Percentiles rank a stretch among this genome's conserved stretches.
These are phyloP conservation scores for Starmerella gropengiesseri DNA, from an alignment of 805 yeast genomes.

Conservation along the genomic window DNA sequence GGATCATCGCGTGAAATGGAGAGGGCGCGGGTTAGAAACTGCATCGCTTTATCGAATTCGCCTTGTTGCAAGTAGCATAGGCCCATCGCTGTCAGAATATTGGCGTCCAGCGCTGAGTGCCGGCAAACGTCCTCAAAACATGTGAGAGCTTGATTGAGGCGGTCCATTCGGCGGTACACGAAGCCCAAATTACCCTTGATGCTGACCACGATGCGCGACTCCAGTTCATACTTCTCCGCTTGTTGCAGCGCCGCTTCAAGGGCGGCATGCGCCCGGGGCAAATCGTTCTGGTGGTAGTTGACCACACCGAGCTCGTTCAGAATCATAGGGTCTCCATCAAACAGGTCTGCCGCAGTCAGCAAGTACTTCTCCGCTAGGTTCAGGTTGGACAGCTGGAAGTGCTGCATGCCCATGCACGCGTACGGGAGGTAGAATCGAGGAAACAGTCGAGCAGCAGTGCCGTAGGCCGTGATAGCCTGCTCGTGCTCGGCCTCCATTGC, in stretches of 20 bases:
- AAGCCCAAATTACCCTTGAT: conserved; percentile 32
- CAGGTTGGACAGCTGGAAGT: conserved; percentile 73
- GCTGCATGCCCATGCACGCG: conserved; percentile 91
- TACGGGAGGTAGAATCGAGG: conserved; percentile 71
- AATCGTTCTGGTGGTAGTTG: conserved; percentile 63
- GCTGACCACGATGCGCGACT: conserved; percentile 73
- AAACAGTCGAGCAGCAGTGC: conserved; percentile 85
- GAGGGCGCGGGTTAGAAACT: conserved; percentile 66
- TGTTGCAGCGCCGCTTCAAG: conserved; percentile 17
- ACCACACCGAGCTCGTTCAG: conserved; percentile 90
- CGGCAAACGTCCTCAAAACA: conserved; percentile 69
- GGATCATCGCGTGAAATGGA: conserved; percentile 72
- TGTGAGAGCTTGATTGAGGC: conserved; percentile 55
- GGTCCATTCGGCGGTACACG: conserved; percentile 33
- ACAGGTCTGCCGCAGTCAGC: conserved; percentile 58
- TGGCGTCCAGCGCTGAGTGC: conserved; percentile 58
- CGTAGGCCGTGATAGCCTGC: conserved; percentile 93
- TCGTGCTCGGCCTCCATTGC: conserved; percentile 98
- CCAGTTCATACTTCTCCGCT: conserved; percentile 42
- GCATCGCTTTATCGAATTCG: conserved; percentile 54
- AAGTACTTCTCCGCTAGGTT: conserved; percentile 80
- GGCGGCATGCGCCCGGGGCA: conserved; percentile 50
- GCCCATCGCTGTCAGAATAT: conserved; percentile 74
- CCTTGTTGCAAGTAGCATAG: conserved; percentile 65
- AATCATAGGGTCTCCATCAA: conserved; percentile 76